A percentile compares a stretch with the other conserved stretches of the same genome.
phyloP scores from a whole-genome alignment of 2,329 filamentous ascomycete genomes.

The Fusarium sp. region DNA sequence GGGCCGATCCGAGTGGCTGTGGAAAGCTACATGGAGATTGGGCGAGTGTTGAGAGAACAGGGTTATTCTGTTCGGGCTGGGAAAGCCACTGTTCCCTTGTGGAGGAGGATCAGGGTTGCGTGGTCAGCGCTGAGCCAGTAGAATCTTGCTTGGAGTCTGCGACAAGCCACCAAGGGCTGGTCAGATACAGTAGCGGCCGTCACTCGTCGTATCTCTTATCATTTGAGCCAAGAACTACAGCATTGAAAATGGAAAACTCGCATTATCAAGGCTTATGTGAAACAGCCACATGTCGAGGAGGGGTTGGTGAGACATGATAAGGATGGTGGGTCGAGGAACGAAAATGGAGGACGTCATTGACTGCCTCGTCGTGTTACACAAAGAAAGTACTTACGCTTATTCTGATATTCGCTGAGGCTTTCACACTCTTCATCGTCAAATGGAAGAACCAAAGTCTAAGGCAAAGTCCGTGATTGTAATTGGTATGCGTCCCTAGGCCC shows the following conservation, averaged over 20 bases:
- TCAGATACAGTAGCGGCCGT: not conserved
- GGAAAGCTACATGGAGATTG: constrained; percentile 83
- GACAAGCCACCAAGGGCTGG: not conserved
- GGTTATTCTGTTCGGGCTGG: constrained; percentile 55
- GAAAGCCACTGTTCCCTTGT: constrained; percentile 57
- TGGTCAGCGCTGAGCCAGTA: constrained; percentile 63
- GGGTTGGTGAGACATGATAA: not conserved
- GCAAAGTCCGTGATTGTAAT: constrained; percentile 46
- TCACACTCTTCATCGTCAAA: constrained; percentile 10
- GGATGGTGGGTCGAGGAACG: constrained; percentile 4
- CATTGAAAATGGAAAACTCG: too few species aligned
- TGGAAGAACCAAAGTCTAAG: constrained; percentile 32
- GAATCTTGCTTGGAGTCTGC: not conserved
- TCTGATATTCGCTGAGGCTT: not conserved
- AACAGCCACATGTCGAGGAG: not conserved
- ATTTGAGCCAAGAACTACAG: too few species aligned
- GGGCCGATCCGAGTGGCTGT: constrained; percentile 76
- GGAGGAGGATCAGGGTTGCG: constrained; percentile 65
- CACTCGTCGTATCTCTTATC: not conserved
- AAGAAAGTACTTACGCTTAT: not conserved
- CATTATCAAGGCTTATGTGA: not conserved
- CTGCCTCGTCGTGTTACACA: not conserved
- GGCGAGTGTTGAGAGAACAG: constrained; percentile 65
- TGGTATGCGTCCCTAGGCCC: constrained; percentile 22
- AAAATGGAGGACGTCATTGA: constrained; percentile 39